phyloP scores from a whole-genome alignment of 768 basidiomycete species.

The Pleurotus tuber-regium region DNA sequence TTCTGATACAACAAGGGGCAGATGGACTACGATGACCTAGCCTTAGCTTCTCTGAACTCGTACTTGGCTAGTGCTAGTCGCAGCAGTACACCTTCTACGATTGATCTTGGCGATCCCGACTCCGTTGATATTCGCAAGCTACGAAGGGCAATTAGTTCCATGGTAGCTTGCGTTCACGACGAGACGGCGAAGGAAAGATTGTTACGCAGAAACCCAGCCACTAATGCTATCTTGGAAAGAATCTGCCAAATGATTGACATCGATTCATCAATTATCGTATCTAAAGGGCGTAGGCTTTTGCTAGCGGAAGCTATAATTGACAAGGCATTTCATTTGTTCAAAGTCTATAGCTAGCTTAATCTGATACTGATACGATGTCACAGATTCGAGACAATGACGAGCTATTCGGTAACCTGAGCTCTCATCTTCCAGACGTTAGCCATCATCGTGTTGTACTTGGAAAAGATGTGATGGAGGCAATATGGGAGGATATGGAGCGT shows the following conservation, averaged over 20 bases:
- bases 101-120: background rate
- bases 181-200: background rate
- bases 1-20: too few species aligned
- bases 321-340: background rate
- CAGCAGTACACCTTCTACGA: background rate
- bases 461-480: constrained; percentile 22
- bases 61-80: too few species aligned
- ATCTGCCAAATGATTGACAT: background rate
- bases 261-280: background rate
- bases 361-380: background rate
- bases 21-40: too few species aligned
- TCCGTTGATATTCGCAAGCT: background rate
- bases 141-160: background rate
- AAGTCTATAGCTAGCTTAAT: background rate
- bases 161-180: too few species aligned
- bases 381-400: background rate
- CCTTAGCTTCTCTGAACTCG: too few species aligned
- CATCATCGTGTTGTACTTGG: constrained; percentile 22
- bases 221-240: background rate
- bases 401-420: background rate
- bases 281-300: background rate
- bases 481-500: constrained; percentile 27
- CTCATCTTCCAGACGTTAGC: constrained; percentile 1
- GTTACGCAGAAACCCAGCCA: background rate
- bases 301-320: background rate